Conservation (phyloP, 805 yeast species). For the Candida yuanshanica region DNA sequence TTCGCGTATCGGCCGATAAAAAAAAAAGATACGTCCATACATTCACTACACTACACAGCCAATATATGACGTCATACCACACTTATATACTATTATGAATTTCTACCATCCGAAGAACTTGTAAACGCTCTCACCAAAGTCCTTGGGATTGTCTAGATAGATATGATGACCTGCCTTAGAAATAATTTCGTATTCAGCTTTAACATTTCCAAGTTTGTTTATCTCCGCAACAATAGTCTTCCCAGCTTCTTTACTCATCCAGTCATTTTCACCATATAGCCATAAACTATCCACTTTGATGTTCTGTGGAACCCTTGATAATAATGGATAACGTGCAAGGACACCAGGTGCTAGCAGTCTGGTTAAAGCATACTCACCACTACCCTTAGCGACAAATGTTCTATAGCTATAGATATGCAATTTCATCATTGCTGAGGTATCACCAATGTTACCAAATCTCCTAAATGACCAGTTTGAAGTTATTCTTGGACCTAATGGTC, state of each 20-base stretch:
- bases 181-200: slow-evolving; percentile 30
- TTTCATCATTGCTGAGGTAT: slow-evolving; percentile 27
- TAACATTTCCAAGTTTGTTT: slow-evolving; percentile 11
- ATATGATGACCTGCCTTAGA: slow-evolving; percentile 60
- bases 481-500: slow-evolving; percentile 49
- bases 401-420: slow-evolving; percentile 50
- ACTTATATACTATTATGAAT: background rate
- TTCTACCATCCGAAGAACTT: slow-evolving; percentile 25
- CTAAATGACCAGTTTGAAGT: slow-evolving; percentile 51
- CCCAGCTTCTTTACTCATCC: slow-evolving; percentile 68
- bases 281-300: slow-evolving; percentile 33
- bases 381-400: slow-evolving; percentile 47
- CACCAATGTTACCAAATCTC: slow-evolving; percentile 32
- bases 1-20: background rate
- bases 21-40: background rate
- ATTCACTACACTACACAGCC: background rate
- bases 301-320: slow-evolving; percentile 43
- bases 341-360: slow-evolving; percentile 57
- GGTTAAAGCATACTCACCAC: slow-evolving; percentile 62
- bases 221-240: slow-evolving; percentile 33
- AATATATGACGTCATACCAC: background rate
- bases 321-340: slow-evolving; percentile 47
- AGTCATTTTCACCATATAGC: slow-evolving; percentile 64
- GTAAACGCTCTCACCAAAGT: slow-evolving; percentile 41
- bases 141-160: slow-evolving; percentile 51